Evolutionary conservation across 225 moss, liverwort and hornwort species (phyloP).

Genomic region (Physcomitrium patens): DNA sequence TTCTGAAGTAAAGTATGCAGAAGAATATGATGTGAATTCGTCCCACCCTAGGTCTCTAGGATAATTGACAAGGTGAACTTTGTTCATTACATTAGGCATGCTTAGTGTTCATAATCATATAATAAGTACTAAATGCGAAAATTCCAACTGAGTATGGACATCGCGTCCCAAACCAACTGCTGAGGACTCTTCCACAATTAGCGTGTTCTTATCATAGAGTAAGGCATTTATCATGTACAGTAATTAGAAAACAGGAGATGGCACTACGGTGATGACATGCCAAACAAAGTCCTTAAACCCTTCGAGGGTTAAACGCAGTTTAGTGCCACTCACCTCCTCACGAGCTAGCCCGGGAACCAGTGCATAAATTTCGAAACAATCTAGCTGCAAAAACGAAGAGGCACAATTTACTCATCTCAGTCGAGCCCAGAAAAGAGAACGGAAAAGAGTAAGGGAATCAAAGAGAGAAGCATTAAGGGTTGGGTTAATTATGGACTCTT

Average conservation of each 20-base stretch:
- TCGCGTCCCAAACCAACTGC: too few species aligned
- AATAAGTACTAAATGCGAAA: too few species aligned
- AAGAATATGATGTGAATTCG: not conserved
- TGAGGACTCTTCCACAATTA: too few species aligned
- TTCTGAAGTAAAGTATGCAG: not conserved
- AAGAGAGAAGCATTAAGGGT: not conserved
- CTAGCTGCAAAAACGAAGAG: slow-evolving; percentile 68
- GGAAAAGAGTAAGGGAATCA: not conserved
- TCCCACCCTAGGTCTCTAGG: too few species aligned
- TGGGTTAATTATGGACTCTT: not conserved
- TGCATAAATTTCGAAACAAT: slow-evolving; percentile 98
- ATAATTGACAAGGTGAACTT: too few species aligned
- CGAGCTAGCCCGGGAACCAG: slow-evolving; percentile 97
- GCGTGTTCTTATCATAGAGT: too few species aligned
- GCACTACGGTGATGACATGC: not conserved
- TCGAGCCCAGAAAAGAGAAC: not conserved
- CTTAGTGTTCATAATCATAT: too few species aligned
- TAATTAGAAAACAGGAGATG: too few species aligned
- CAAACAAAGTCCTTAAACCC: not conserved
- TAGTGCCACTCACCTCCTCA: slow-evolving; percentile 72
- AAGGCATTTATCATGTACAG: too few species aligned
- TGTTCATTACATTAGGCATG: too few species aligned
- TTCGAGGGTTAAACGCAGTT: slow-evolving; percentile 1
- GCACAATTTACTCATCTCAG: not conserved
- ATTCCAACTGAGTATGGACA: too few species aligned